Conservation (phyloP, 306 rosid genomes). For the Alnus glutinosa region DNA sequence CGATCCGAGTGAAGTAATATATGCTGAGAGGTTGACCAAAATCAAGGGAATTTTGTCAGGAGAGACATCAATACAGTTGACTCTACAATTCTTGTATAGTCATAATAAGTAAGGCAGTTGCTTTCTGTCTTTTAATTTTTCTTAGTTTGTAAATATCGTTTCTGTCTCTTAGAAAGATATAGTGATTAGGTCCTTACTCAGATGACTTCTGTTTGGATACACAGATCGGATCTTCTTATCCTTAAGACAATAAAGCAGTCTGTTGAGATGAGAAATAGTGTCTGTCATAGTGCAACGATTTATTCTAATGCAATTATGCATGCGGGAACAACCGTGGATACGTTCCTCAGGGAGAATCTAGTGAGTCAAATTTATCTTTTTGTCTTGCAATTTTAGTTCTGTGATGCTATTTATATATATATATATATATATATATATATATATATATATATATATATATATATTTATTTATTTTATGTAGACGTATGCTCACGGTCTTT, state of each 20-base stretch:
- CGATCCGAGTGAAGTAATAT: slow-evolving; percentile 74
- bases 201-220: slow-evolving; percentile 33
- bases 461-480: not conserved
- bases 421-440: not conserved
- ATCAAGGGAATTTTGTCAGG: slow-evolving; percentile 92
- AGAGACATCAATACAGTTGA: slow-evolving; percentile 89
- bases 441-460: not conserved
- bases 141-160: slow-evolving; percentile 13
- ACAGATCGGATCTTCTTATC: slow-evolving; percentile 96
- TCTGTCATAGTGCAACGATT: slow-evolving; percentile 95
- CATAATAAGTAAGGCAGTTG: slow-evolving; percentile 85
- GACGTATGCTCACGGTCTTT: slow-evolving; percentile 7
- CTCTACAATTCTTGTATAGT: slow-evolving; percentile 89
- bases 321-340: slow-evolving; percentile 97
- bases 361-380: slow-evolving; percentile 39
- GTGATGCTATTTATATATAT: not conserved
- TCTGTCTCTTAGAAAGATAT: slow-evolving; percentile 2
- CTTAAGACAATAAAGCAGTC: slow-evolving; percentile 97
- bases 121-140: slow-evolving; percentile 12
- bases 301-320: slow-evolving; percentile 97
- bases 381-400: slow-evolving; percentile 9
- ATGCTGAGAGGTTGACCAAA: slow-evolving; percentile 80
- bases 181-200: slow-evolving; percentile 27
- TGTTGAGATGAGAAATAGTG: slow-evolving; percentile 98
- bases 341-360: slow-evolving; percentile 94